Evolutionary conservation across 768 basidiomycete genomes (phyloP), one percentile per base, ranked within the genome.

Genomic region (Solioccasus polychromus): DNA sequence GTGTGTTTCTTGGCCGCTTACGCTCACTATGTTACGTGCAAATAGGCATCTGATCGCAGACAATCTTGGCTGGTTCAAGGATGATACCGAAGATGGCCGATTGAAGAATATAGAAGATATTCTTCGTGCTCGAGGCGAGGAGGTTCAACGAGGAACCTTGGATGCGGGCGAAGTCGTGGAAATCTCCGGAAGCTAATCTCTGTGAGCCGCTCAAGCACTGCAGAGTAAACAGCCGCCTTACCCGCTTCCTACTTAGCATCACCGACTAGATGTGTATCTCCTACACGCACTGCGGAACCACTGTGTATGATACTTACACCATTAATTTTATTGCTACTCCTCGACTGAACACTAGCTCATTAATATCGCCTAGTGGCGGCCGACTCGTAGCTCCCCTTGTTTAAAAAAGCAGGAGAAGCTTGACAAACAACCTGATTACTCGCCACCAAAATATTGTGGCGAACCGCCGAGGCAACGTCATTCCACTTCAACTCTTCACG

Each of bases 11-110:
- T 31, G 15, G 4, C 18, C 8, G 12, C n/a, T 5, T 4, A 22
- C 8, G 18, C 47, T 49, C 26, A 44, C 23, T 7, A 5, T 34
- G 9, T 7, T 5, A 2, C 12, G 19, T 20, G 11, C 14, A 19
- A 45, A 19, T 50, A 90, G 88, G 24, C 88, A 91, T 64, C 69
- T 93, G 9, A 90, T 92, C 53, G 92, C 92, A 4, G 92, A 95
- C 60, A 84, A 95, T 57, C 68, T 95, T 11, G 88, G 87, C 1
- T 95, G 92, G 92, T 95, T 95, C 71, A 83, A 89, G 57, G 89
- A 92, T 23, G 77, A 71, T 48, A 92, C 86, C 5, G 68, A 81
- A 49, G 80, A 80, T 5, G 89, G 88, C 5, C 82, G 79, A 48
- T 65, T 86, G 20, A 77, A 72, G 44, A 96, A 88, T 1, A 71